phyloP scores from a whole-genome alignment of 805 yeast genomes.

The Saturnispora bothae region DNA sequence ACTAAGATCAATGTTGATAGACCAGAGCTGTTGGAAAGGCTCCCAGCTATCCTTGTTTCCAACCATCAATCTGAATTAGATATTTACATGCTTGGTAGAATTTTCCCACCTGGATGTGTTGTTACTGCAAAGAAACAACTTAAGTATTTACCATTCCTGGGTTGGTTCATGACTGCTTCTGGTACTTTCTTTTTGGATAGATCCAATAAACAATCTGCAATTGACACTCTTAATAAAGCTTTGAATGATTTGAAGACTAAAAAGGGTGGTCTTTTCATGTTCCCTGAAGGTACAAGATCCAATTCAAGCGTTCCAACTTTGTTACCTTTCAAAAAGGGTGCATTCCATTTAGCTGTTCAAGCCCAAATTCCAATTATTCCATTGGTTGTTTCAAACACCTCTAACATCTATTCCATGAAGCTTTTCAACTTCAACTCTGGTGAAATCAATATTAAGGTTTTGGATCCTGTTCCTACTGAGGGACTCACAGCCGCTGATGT shows the following conservation, averaged over 20 bases:
- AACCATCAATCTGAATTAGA: constrained; percentile 92
- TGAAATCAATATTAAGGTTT: constrained; percentile 62
- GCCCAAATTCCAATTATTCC: constrained; percentile 88
- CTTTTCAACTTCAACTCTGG: constrained; percentile 65
- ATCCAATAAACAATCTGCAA: constrained; percentile 62
- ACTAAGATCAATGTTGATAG: constrained; percentile 60
- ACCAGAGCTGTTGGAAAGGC: constrained; percentile 43
- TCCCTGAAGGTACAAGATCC: constrained; percentile 97
- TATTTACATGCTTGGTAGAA: constrained; percentile 65
- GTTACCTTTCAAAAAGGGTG: constrained; percentile 92
- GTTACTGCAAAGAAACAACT: constrained; percentile 87
- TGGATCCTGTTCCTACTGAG: constrained; percentile 69
- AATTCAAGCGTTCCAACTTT: constrained; percentile 55
- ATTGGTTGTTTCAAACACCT: constrained; percentile 76
- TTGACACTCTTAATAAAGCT: constrained; percentile 63
- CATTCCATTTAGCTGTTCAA: constrained; percentile 93
- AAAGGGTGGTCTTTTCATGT: constrained; percentile 73
- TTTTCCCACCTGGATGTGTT: constrained; percentile 81
- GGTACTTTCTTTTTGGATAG: constrained; percentile 92
- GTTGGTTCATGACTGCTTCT: constrained; percentile 91
- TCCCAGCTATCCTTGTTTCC: constrained; percentile 73
- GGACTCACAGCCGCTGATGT: constrained; percentile 67
- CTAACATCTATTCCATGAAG: constrained; percentile 54
- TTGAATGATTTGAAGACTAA: constrained; percentile 47
- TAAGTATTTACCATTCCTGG: constrained; percentile 78